phyloP scores from a whole-genome alignment of 2,329 filamentous ascomycete genomes.

The Samsoniella hepiali region DNA sequence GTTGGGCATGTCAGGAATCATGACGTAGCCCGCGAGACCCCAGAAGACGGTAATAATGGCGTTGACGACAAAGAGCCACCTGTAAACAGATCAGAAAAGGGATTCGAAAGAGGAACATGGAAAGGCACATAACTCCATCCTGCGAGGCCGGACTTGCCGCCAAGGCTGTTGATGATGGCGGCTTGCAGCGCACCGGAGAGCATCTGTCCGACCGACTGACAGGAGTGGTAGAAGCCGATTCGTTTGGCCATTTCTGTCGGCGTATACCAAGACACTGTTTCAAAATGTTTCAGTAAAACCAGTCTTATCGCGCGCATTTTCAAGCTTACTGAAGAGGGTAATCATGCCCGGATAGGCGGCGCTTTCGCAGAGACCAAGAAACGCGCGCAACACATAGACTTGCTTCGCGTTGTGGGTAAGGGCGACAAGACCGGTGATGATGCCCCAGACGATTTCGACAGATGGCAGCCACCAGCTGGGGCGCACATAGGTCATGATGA shows the following conservation, averaged over 20 bases:
- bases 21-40: slow-evolving; percentile 32
- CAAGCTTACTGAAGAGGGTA: slow-evolving; percentile 32
- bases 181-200: slow-evolving; percentile 44
- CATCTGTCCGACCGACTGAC: slow-evolving; percentile 38
- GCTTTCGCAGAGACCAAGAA: slow-evolving; percentile 37
- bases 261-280: slow-evolving; percentile 38
- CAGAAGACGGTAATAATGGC: slow-evolving; percentile 35
- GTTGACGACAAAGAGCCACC: slow-evolving; percentile 46
- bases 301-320: too few relatives aligned
- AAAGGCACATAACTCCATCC: slow-evolving; percentile 40
- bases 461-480: slow-evolving; percentile 38
- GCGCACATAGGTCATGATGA: slow-evolving; percentile 37
- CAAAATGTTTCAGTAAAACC: too few relatives aligned
- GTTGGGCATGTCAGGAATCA: slow-evolving; percentile 35
- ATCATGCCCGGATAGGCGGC: slow-evolving; percentile 37
- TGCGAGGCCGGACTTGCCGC: slow-evolving; percentile 35
- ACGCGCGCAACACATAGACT: slow-evolving; percentile 38
- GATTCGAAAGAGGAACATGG: too few relatives aligned
- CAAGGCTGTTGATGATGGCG: slow-evolving; percentile 37
- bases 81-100: neutral
- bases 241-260: slow-evolving; percentile 39
- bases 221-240: slow-evolving; percentile 42
- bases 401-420: slow-evolving; percentile 34
- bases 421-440: slow-evolving; percentile 30
- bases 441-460: slow-evolving; percentile 32